These are phyloP conservation scores for Xylaria sp. DNA, from an alignment of 2,329 filamentous ascomycete species.

Conservation along the genomic window DNA sequence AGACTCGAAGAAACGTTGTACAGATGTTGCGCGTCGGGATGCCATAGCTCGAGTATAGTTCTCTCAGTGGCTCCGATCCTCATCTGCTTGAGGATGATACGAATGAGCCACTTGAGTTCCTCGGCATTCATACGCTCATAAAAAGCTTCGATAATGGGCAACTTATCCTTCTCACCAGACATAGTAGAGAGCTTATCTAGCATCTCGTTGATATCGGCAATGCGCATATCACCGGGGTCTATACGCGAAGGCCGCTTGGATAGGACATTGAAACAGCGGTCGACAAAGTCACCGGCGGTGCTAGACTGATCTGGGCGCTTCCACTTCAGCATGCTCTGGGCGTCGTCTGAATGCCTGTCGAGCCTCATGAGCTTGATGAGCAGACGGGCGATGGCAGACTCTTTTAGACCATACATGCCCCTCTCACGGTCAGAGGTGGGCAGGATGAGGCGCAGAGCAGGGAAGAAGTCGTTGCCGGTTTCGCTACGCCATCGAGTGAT, in stretches of 20 bases:
- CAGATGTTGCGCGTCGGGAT: conserved; percentile 77
- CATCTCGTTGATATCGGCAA: conserved; percentile 88
- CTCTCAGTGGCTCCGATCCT: conserved; percentile 83
- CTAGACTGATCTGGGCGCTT: conserved; percentile 77
- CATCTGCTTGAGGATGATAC: conserved; percentile 87
- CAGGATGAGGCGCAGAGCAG: conserved; percentile 88
- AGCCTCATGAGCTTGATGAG: conserved; percentile 95
- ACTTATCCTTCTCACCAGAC: conserved; percentile 83
- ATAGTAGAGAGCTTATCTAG: conserved; percentile 81
- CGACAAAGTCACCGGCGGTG: conserved; percentile 87
- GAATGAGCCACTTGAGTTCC: conserved; percentile 93
- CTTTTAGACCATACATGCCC: conserved; percentile 93
- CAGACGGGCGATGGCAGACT: conserved; percentile 87
- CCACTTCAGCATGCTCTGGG: conserved; percentile 87
- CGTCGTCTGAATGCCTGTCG: conserved; percentile 89
- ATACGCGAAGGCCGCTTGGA: conserved; percentile 83
- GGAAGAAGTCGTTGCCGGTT: conserved; percentile 92
- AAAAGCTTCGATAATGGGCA: conserved; percentile 83
- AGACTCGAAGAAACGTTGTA: conserved; percentile 94
- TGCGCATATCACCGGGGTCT: conserved; percentile 79
- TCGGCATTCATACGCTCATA: conserved; percentile 93
- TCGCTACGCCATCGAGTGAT: conserved; percentile 87
- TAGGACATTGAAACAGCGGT: conserved; percentile 86
- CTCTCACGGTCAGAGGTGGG: conserved; percentile 93
- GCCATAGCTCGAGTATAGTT: conserved; percentile 86